Evolutionary conservation across 768 basidiomycete genomes (phyloP).

Genomic region (Russula sp.): DNA sequence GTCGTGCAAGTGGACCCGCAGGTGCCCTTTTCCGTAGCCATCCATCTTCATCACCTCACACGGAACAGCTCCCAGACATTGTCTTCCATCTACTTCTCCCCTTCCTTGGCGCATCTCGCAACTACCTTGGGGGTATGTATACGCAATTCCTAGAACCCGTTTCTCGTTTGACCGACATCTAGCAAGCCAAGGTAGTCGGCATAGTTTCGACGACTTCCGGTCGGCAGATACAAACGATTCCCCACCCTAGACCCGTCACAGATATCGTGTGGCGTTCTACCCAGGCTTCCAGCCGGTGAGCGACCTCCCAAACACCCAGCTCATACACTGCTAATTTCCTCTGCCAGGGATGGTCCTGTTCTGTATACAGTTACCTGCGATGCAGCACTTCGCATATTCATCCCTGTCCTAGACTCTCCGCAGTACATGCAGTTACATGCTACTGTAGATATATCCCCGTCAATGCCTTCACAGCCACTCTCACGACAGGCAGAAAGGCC

Average conservation of each 20-base stretch:
- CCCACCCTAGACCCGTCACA: conserved; percentile 68
- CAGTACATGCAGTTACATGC: conserved; percentile 80
- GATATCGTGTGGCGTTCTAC: conserved; percentile 69
- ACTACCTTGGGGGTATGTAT: conserved; percentile 48
- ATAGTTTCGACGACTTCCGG: conserved; percentile 71
- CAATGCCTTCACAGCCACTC: conserved; percentile 40
- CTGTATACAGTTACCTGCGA: conserved; percentile 83
- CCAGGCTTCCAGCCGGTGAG: conserved; percentile 59
- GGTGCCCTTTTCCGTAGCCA: conserved; percentile 37
- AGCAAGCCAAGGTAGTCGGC: conserved; percentile 56
- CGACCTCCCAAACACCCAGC: conserved; percentile 22
- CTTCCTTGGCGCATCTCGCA: conserved; percentile 70
- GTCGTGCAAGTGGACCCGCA: conserved; percentile 69
- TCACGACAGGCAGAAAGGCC: conserved; percentile 27
- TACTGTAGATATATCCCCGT: conserved; percentile 65
- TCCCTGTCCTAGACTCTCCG: conserved; percentile 84
- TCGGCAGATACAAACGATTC: conserved; percentile 57
- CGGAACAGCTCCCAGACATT: conserved; percentile 43
- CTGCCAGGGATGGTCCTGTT: conserved; percentile 60
- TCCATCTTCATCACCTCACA: conserved; percentile 3
- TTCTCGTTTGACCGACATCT: conserved; percentile 21
- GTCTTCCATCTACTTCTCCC: conserved; percentile 57
- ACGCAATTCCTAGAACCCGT: background rate
- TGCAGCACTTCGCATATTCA: conserved; percentile 75
- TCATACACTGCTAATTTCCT: conserved; percentile 7